Evolutionary conservation across 805 yeast species (phyloP), one percentile per base, ranked within the genome.

Genomic region (Monosporozyma solicola): DNA sequence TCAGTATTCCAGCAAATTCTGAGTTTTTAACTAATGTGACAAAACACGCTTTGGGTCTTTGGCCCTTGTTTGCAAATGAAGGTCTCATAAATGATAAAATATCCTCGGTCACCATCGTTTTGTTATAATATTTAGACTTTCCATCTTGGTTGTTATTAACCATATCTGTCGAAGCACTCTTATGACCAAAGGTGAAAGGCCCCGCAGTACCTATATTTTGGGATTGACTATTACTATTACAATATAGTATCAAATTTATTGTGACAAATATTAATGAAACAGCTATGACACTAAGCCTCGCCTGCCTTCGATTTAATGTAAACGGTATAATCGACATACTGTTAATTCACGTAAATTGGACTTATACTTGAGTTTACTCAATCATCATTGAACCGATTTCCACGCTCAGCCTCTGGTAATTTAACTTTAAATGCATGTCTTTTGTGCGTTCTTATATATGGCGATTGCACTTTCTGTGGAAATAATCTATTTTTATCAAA

Each of bases 21-120:
- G 70, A 63, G 64, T 87, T 85, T 57, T 88, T 74, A 48, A 87
- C 88, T 35, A 87, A 71, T 5, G 87, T 80, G 58, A 84, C 77
- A 57, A 87, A 74, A 1, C 87, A 78, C 2, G 88, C 91, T 56
- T 79, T 82, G 57, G 62, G 59, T 43, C 58, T 56, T 13, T 55
- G 32, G 31, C 57, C 59, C 33, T 55, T 55, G 29, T 57, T 52
- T 15, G 50, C 55, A 24, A 51, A 57, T 10, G 62, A 59, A 44
- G 57, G 59, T 22, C 51, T 54, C 52, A 59, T 53, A 39, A 41
- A 59, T 5, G 54, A 15, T 7, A 45, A 9, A n/a, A 20, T 8
- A 45, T 31, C 48, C 2, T 27, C 24, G 10, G 6, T 31, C 7
- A 2, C 29, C 5, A n/a, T 5, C n/a, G 33, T 27, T n/a, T 4